Percentiles rank a stretch among this genome's conserved stretches.
phyloP scores from a whole-genome alignment of 345 rosid genomes.

The Eucalyptus shirleyi region DNA sequence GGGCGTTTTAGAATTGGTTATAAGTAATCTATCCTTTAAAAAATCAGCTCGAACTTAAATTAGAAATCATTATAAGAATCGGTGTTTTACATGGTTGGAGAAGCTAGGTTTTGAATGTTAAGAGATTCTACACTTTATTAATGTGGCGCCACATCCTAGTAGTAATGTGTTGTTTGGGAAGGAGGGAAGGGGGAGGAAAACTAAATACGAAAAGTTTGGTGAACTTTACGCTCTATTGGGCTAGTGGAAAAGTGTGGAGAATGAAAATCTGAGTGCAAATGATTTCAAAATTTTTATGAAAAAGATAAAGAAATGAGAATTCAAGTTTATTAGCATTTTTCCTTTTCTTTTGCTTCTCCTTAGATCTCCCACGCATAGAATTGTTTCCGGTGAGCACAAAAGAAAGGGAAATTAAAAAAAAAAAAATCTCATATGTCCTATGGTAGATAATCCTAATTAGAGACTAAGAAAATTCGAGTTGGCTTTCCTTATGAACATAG shows the following conservation, averaged over 20 bases:
- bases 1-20: not conserved
- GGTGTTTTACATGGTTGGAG: not conserved
- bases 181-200: not conserved
- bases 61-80: not conserved
- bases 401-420: not conserved
- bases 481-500: not conserved
- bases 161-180: not conserved
- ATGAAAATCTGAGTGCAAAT: not conserved
- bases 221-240: not conserved
- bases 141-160: not conserved
- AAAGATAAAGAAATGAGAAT: not conserved
- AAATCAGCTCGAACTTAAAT: not conserved
- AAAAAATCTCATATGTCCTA: not conserved
- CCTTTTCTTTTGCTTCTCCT: not conserved
- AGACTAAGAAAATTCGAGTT: not conserved
- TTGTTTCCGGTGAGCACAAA: not conserved
- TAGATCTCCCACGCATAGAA: not conserved
- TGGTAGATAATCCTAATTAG: not conserved
- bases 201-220: not conserved
- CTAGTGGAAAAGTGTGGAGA: not conserved
- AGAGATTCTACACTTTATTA: not conserved
- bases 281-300: not conserved
- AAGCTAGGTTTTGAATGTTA: not conserved
- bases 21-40: not conserved
- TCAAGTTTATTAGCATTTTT: not conserved